A percentile compares a stretch with the other conserved stretches of the same genome.
Conservation (phyloP, 176 grass and related monocot genomes). For the Bonia amplexicaulis region DNA sequence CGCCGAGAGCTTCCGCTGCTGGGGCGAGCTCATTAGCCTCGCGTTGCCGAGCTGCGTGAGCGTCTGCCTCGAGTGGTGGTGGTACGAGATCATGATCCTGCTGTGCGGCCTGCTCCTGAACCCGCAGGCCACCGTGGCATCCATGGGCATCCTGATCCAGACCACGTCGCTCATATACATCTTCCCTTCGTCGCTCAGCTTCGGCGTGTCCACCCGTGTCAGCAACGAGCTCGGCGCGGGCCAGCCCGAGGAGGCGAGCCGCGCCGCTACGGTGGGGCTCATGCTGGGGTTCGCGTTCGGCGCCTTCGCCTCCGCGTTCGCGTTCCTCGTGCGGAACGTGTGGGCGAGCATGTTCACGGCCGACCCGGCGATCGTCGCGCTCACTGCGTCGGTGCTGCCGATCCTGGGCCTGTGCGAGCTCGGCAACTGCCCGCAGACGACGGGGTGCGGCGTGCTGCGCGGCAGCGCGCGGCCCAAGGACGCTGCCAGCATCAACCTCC, state of each 20-base stretch:
- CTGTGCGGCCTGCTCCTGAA: constrained; percentile 81
- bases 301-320: constrained; percentile 53
- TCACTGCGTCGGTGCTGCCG: constrained; percentile 72
- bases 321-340: constrained; percentile 46
- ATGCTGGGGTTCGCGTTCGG: constrained; percentile 59
- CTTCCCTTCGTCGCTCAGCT: constrained; percentile 90
- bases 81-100: constrained; percentile 98
- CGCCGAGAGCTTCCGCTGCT: constrained; percentile 50
- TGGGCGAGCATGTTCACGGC: constrained; percentile 85
- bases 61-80: constrained; percentile 97
- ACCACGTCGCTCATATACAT: constrained; percentile 95
- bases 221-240: constrained; percentile 88
- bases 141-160: constrained; percentile 95
- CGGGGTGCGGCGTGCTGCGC: constrained; percentile 73
- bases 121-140: constrained; percentile 82
- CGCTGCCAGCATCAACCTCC: constrained; percentile 74
- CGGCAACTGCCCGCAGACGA: constrained; percentile 89
- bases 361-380: constrained; percentile 56
- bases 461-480: constrained; percentile 80
- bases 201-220: constrained; percentile 85
- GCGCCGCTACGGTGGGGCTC: constrained; percentile 57
- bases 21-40: constrained; percentile 57
- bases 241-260: constrained; percentile 50
- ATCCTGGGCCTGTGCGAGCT: constrained; percentile 75
- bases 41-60: constrained; percentile 72